These are phyloP conservation scores for Flaveria ramosissima DNA, from an alignment of 129 eudicot species.

Conservation along the genomic window DNA sequence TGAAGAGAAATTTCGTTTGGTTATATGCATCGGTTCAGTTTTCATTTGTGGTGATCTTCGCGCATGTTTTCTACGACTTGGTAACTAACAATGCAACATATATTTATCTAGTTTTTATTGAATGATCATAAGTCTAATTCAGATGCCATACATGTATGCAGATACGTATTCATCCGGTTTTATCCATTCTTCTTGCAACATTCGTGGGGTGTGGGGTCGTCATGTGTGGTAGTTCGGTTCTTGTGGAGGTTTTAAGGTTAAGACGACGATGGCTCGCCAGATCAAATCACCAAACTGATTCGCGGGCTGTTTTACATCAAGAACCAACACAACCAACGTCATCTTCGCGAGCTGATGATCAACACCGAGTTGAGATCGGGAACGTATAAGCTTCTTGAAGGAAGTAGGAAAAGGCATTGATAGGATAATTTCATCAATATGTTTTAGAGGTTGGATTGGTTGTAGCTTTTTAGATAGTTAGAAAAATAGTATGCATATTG, in stretches of 20 bases:
- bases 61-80: conserved; percentile 80
- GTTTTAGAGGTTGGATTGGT: conserved; percentile 13
- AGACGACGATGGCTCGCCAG: conserved; percentile 46
- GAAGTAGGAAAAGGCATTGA: conserved; percentile 10
- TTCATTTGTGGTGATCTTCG: conserved; percentile 74
- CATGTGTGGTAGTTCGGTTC: conserved; percentile 77
- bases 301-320: conserved; percentile 29
- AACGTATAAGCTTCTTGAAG: conserved; percentile 43
- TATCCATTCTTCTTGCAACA: conserved; percentile 76
- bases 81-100: conserved; percentile 45
- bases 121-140: not conserved
- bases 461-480: conserved; percentile 26
- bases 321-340: conserved; percentile 32
- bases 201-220: conserved; percentile 83
- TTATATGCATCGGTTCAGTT: conserved; percentile 78
- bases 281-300: conserved; percentile 30
- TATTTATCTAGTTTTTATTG: not conserved
- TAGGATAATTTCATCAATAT: conserved; percentile 3
- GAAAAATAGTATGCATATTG: conserved; percentile 10
- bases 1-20: conserved; percentile 76
- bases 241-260: conserved; percentile 73
- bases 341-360: conserved; percentile 31
- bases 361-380: conserved; percentile 29
- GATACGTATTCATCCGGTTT: conserved; percentile 70
- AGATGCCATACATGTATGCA: conserved; percentile 22